phyloP scores from a whole-genome alignment of 2,329 filamentous ascomycete genomes.

The Scleromitrula shiraiana region DNA sequence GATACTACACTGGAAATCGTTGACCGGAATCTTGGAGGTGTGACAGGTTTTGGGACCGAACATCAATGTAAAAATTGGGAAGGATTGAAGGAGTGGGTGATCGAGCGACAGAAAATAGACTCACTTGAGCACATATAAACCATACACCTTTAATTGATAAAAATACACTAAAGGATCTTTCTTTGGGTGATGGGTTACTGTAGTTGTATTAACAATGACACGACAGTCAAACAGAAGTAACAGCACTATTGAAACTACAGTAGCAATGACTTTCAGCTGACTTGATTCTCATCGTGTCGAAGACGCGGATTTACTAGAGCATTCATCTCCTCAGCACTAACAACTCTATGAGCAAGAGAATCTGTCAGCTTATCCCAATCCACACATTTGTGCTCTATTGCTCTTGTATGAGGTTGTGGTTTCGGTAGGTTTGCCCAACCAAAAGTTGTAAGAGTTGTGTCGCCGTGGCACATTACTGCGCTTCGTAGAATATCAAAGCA shows the following conservation, averaged over 20 bases:
- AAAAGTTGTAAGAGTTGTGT: constrained; percentile 1
- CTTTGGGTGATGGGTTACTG: no score
- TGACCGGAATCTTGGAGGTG: neutral
- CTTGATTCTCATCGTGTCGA: no score
- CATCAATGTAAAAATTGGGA: constrained; percentile 2
- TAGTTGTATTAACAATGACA: no score
- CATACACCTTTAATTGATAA: no score
- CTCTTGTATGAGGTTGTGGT: constrained; percentile 1
- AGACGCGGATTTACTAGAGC: constrained; percentile 3
- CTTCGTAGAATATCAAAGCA: constrained; percentile 4
- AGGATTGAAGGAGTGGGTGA: neutral
- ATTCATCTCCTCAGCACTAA: neutral
- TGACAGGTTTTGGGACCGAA: neutral
- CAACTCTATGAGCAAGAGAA: neutral
- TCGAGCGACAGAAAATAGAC: neutral
- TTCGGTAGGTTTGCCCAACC: neutral
- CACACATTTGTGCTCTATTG: neutral
- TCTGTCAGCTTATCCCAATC: neutral
- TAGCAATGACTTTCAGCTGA: neutral
- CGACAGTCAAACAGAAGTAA: no score
- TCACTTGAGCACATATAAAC: neutral
- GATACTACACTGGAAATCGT: constrained; percentile 11
- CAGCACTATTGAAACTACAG: neutral
- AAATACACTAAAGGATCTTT: no score
- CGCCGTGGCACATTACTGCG: constrained; percentile 4